These are phyloP conservation scores for Coccinonectria pachysandricola DNA, from an alignment of 2,329 filamentous ascomycete genomes.

Conservation along the genomic window DNA sequence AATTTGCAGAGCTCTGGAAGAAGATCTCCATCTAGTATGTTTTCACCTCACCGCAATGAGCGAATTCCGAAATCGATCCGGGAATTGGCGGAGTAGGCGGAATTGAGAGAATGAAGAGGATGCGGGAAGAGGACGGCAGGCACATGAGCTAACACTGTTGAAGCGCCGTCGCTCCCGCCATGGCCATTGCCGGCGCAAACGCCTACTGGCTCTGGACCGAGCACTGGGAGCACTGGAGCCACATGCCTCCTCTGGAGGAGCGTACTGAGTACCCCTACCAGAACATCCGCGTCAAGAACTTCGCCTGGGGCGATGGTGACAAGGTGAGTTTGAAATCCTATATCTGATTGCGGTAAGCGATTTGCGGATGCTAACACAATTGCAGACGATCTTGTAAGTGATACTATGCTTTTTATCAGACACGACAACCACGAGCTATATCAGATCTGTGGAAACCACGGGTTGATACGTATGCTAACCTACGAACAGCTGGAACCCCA, in stretches of 20 bases:
- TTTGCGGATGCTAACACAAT: slow-evolving; percentile 16
- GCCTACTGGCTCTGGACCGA: slow-evolving; percentile 87
- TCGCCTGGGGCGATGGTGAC: slow-evolving; percentile 87
- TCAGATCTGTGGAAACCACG: no score
- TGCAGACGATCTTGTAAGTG: slow-evolving; percentile 45
- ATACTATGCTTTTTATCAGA: no score
- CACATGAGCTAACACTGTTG: slow-evolving; percentile 14
- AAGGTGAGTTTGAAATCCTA: slow-evolving; percentile 48
- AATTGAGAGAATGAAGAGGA: slow-evolving; percentile 4
- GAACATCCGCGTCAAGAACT: slow-evolving; percentile 97
- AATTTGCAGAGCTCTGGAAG: slow-evolving; percentile 75
- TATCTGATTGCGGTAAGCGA: background rate
- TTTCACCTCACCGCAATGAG: slow-evolving; percentile 14
- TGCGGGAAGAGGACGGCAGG: slow-evolving; percentile 2
- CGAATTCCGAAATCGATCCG: slow-evolving; percentile 15
- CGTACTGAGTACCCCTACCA: slow-evolving; percentile 90
- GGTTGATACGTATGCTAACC: no score
- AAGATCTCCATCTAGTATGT: slow-evolving; percentile 94
- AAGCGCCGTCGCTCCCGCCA: slow-evolving; percentile 64
- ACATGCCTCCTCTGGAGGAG: slow-evolving; percentile 82
- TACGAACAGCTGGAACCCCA: slow-evolving; percentile 72
- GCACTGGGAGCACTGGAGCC: slow-evolving; percentile 93
- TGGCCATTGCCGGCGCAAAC: slow-evolving; percentile 66
- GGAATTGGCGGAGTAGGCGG: slow-evolving; percentile 9
- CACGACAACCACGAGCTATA: no score